Base-by-base conservation (phyloP, 805 yeast species). In the Saturnispora dispora region DNA sequence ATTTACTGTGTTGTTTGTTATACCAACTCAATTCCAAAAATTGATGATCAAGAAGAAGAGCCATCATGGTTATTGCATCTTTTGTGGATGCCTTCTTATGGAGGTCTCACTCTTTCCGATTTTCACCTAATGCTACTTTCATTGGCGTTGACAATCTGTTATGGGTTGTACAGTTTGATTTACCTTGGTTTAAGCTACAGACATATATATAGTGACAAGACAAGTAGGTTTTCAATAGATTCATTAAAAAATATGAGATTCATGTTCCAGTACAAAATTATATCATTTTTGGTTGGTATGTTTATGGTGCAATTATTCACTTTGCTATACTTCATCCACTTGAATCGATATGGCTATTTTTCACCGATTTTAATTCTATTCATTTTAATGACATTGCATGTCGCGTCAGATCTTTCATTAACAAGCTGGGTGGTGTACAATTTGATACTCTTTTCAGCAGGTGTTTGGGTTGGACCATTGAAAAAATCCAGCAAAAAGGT, bases 21-120 rank as follows among this genome's bases (percentile, higher is more conserved):
- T 5, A 53, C 62, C 18, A 42, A 54, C 6, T 51, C 53, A 2
- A 48, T 61, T 11, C 55, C 59, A 1, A 48, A 50, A 17, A 28
- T 22, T 25, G 2, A 11, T 6, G 5, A 30, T 18, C 10, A n/a
- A 17, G 53, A 46, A 13, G 27, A 37, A 3, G 53, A 48, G 11
- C 48, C 39, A 13, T 36, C 13, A 30, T 11, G 5, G 2, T 30
- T 9, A 2, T 10, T 30, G 33, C 3, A 13, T 11, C 1, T 30
- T 13, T 44, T 3, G 10, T 67, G 71, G 71, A 55, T 52, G n/a
- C 71, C 66, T 52, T 54, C 65, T 6, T 65, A 55, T 52, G 71
- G 71, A 32, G 47, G 54, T 36, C 54, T 67, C 36, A 43, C 62
- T n/a, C 60, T 59, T 4, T 57, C 60, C 9, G 70, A 67, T 45